Evolutionary conservation across 2,329 filamentous ascomycete species (phyloP), one percentile per base, ranked within the genome.

Genomic region (Aspergillus ochraceus): DNA sequence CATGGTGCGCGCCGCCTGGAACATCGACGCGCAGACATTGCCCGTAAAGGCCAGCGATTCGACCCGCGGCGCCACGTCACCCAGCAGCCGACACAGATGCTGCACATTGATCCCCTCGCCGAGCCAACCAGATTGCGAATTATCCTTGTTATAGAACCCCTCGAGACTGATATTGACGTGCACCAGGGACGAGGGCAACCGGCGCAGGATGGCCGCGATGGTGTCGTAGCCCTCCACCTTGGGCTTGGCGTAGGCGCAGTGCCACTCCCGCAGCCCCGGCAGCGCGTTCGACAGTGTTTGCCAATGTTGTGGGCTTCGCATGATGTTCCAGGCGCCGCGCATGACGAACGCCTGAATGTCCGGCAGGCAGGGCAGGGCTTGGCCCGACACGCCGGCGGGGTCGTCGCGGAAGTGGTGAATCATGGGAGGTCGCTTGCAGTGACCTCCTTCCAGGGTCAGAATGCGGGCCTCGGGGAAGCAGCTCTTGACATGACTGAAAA

Each of bases 321-420:
- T 88, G 29, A 92, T 80, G 69, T 92, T 92, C 89, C 89, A 92
- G 65, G 91, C 88, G 6, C 89, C 89, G 67, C 89, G 87, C 74
- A 89, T 88, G 49, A 91, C 84, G 20, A 92, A 80, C 0, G 88
- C 90, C 55, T 83, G 83, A 32, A 92, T 83, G 2, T 84, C 83
- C 3, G 79, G 72, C 3, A 90, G 77, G 20, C 74, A 66, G 9
- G 83, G 79, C 8, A 86, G 72, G 29, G 71, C 67, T 64, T 76
- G 64, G 32, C 69, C 67, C 1, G 68, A 63, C 49, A 67, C 60
- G 4, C 69, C 70, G 32, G 67, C 68, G 12, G 70, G 67, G 36
- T 74, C 71, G 22, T 72, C 67, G 39, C 80, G 73, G 69, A 87
- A 88, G 61, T 87, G 83, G 50, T 75, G 76, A 52, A 92, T 87